Evolutionary conservation across 495 filamentous ascomycete species (phyloP), one percentile per base, ranked within the genome.

Genomic region (Penicillium daleae): DNA sequence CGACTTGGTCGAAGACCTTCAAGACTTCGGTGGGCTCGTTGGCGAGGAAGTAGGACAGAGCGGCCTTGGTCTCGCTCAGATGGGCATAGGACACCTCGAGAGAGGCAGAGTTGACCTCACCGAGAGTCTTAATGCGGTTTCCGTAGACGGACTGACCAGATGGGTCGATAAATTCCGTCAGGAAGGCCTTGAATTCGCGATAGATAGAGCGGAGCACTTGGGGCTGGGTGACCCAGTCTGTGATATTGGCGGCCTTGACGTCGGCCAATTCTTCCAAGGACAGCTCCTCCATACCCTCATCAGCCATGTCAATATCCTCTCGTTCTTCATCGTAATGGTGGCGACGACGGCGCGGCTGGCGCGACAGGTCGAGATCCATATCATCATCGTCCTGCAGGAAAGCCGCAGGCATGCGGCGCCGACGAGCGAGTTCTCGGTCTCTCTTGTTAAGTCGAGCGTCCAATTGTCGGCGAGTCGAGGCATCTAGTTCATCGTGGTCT

Each of bases 11-110:
- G 69, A 99, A 98, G 49, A 98, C 90, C 75, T 95, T 94, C 62
- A 99, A 84, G 61, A 97, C 89, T 72, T 97, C 93, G 46, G 91
- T 86, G 0, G 96, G 96, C 9, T 95, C 92, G 71, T 98, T 99
- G 66, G 94, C 96, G 32, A 98, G 82, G 82, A 97, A 99, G 74
- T 97, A 97, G 17, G 92, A 94, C n/a, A 99, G 83, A 29, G 92
- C 93, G n/a, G 96, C 94, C 78, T 96, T 98, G 42, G 90, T 89
- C 35, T 88, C 84, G 19, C 91, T 86, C 40, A 99, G 81, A 72
- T 99, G 94, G 64, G 92, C 90, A 74, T 96, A 99, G 13, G 92
- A 97, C 29, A 99, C 93, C 74, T 98, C 96, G 7, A 99, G 84
- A 29, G 93, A 92, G 75, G 97, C 96, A 32, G 93, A 92, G 74